Evolutionary conservation across 2,329 filamentous ascomycete species (phyloP).

Genomic region (Biscogniauxia sp.): DNA sequence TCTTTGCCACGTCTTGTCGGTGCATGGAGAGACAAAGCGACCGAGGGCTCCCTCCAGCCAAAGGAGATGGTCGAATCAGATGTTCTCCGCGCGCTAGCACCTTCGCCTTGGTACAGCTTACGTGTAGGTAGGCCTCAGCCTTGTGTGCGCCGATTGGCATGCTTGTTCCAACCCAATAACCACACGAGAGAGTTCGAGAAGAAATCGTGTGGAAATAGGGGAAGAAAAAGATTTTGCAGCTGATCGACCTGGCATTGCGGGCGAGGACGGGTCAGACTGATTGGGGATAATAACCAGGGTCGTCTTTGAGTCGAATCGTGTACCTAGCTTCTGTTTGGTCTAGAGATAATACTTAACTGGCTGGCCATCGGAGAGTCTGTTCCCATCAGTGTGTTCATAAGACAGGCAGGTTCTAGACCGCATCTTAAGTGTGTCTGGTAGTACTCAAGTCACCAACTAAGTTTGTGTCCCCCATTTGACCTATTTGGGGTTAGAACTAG

Average conservation of each 20-base stretch:
- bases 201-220: background rate
- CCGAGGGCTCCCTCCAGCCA: too few species aligned
- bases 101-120: background rate
- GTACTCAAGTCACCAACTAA: background rate
- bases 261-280: background rate
- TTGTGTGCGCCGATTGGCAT: background rate
- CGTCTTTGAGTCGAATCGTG: background rate
- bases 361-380: background rate
- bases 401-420: background rate
- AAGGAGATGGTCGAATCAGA: background rate
- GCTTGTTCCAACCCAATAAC: background rate
- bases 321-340: background rate
- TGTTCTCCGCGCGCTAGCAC: background rate
- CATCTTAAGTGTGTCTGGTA: too few species aligned
- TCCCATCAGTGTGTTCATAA: background rate
- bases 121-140: background rate
- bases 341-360: background rate
- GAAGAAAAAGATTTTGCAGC: background rate
- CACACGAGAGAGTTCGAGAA: background rate
- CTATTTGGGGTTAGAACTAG: background rate
- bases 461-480: background rate
- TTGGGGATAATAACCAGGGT: background rate
- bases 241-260: background rate
- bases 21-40: too few species aligned
- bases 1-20: background rate